Base-by-base conservation (phyloP, 345 rosid species). In the Linum lewisii region DNA sequence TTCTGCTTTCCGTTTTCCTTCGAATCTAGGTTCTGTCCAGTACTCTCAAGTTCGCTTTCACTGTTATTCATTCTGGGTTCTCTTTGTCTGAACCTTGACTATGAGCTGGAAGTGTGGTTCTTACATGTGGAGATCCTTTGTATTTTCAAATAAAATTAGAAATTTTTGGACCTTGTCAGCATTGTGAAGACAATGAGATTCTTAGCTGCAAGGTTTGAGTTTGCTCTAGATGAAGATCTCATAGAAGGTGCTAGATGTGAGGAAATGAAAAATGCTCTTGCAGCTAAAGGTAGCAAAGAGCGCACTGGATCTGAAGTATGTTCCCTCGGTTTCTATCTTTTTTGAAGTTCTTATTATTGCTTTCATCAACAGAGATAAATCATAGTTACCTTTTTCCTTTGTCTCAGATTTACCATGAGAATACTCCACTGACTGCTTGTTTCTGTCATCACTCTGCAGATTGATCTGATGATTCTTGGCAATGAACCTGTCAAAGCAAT, bases 291-390 rank as follows among this genome's bases (percentile, higher is more conserved):
- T 58, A 88, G 96, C 74, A 86, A 79, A 79, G 98, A 92, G 79
- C 96, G 96, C 55, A 68, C 88, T 5, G 98, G 98, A 60, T 75
- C 75, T 64, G 98, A 92, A 79, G 93, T 91, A 81, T 65, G 82
- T 79, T 55, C 6, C 5, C 58, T 59, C 4, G n/a, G n/a, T n/a
- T n/a, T n/a, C n/a, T n/a, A n/a, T 56, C 57, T 62, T 15, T 47
- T 47, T 42, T 42, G 15, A 42, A 7, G 13, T 11, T 42, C 47
- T 42, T 42, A 42, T 14, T 14, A 42, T 42, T 14, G 13, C 18
- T 7, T 42, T 42, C 47, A 23, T 51, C n/a, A n/a, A n/a, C n/a
- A n/a, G n/a, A n/a, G n/a, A n/a, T n/a, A n/a, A n/a, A n/a, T n/a
- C n/a, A n/a, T 7, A 6, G 21, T 36, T 25, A 34, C 13, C 18